Evolutionary conservation across 495 filamentous ascomycete genomes (phyloP).

Genomic region (Xylaria longipes): DNA sequence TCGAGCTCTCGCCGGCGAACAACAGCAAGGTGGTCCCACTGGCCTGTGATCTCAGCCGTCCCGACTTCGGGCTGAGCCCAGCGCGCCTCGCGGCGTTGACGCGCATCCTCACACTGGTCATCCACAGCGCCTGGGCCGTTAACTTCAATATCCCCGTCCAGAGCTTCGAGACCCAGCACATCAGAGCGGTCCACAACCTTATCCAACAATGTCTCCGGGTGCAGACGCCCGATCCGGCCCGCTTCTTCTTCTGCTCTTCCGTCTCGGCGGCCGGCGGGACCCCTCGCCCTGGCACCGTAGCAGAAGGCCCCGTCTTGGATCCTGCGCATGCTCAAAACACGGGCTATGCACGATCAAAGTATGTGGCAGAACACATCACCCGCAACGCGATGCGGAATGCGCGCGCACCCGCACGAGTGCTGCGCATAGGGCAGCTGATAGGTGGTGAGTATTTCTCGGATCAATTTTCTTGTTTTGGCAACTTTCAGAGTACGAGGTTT

Average conservation of each 20-base stretch:
- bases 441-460: too few relatives aligned
- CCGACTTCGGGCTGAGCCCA: constrained; percentile 52
- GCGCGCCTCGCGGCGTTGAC: constrained; percentile 47
- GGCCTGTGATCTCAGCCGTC: constrained; percentile 47
- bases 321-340: constrained; percentile 52
- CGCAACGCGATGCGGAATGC: constrained; percentile 41
- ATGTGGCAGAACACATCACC: constrained; percentile 65
- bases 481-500: too few relatives aligned
- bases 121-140: constrained; percentile 66
- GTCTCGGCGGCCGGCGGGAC: constrained; percentile 55
- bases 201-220: constrained; percentile 59
- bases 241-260: constrained; percentile 59
- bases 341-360: constrained; percentile 69
- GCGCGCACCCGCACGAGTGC: constrained; percentile 46
- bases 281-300: constrained; percentile 43
- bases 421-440: constrained; percentile 66
- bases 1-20: constrained; percentile 21
- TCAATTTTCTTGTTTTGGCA: too few relatives aligned
- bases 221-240: constrained; percentile 48
- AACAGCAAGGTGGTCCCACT: constrained; percentile 50
- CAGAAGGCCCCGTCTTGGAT: constrained; percentile 47
- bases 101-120: constrained; percentile 53
- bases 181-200: constrained; percentile 59
- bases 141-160: constrained; percentile 58
- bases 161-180: constrained; percentile 53